These are phyloP conservation scores for Melampsora larici-populina DNA, from an alignment of 1,284 basidiomycete species.

Conservation along the genomic window DNA sequence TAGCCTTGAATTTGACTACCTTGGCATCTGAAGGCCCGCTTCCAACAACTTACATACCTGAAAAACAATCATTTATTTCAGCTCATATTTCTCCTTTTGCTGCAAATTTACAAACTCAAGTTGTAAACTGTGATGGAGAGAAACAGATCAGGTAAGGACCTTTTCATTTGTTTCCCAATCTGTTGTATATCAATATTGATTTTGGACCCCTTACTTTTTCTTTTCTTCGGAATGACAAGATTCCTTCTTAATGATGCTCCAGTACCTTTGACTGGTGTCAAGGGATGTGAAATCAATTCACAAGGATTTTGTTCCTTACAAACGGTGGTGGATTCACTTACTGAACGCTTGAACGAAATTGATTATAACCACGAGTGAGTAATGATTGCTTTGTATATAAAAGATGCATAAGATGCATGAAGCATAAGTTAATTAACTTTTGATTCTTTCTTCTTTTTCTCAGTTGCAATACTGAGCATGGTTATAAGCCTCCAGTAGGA, in stretches of 20 bases:
- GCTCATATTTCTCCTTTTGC: slow-evolving; percentile 62
- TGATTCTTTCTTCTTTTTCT: no score
- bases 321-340: not conserved
- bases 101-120: slow-evolving; percentile 63
- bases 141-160: slow-evolving; percentile 27
- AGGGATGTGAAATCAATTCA: slow-evolving; percentile 18
- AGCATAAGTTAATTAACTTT: no score
- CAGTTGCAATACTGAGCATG: no score
- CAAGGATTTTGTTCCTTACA: slow-evolving; percentile 20
- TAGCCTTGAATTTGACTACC: slow-evolving; percentile 65
- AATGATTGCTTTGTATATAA: no score
- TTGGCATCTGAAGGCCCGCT: slow-evolving; percentile 68
- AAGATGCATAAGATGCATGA: no score
- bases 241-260: slow-evolving; percentile 41
- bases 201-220: slow-evolving; percentile 46
- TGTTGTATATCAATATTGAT: not conserved
- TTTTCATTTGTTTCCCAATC: not conserved
- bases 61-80: slow-evolving; percentile 59
- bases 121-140: slow-evolving; percentile 58
- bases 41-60: slow-evolving; percentile 68
- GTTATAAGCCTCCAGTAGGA: no score
- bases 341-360: slow-evolving; percentile 29
- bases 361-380: not conserved
- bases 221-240: slow-evolving; percentile 51
- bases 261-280: slow-evolving; percentile 30